These are phyloP conservation scores for Voacanga thouarsii DNA, from an alignment of 257 asterid species.

Conservation along the genomic window DNA sequence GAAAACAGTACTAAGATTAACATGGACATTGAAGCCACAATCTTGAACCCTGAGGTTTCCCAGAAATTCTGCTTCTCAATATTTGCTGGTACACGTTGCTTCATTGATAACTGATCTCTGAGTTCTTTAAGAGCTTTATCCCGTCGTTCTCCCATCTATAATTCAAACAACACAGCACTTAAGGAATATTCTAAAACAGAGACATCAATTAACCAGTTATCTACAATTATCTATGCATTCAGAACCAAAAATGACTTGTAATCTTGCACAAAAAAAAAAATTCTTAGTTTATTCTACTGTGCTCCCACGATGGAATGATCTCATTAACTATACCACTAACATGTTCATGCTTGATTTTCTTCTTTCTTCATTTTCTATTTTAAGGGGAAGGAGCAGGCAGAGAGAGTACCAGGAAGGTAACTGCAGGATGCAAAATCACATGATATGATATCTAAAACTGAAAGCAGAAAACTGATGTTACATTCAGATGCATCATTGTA, in stretches of 20 bases:
- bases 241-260: neutral
- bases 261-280: neutral
- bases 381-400: neutral
- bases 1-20: constrained; percentile 64
- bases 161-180: neutral
- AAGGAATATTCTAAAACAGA: neutral
- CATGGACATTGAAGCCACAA: constrained; percentile 84
- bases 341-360: neutral
- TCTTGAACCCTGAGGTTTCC: constrained; percentile 82
- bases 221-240: neutral
- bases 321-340: too few species aligned
- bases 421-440: neutral
- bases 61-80: constrained; percentile 60
- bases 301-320: neutral
- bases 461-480: too few species aligned
- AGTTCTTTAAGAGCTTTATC: constrained; percentile 81
- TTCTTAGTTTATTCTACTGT: neutral
- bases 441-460: neutral
- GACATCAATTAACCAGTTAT: neutral
- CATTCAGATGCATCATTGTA: too few species aligned
- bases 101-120: constrained; percentile 62
- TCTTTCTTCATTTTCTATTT: neutral
- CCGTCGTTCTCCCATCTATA: constrained; percentile 85
- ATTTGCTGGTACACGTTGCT: constrained; percentile 32
- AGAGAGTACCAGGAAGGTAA: neutral